Evolutionary conservation across 2,329 filamentous ascomycete genomes (phyloP).

Genomic region (Ophiosphaerella narmari): DNA sequence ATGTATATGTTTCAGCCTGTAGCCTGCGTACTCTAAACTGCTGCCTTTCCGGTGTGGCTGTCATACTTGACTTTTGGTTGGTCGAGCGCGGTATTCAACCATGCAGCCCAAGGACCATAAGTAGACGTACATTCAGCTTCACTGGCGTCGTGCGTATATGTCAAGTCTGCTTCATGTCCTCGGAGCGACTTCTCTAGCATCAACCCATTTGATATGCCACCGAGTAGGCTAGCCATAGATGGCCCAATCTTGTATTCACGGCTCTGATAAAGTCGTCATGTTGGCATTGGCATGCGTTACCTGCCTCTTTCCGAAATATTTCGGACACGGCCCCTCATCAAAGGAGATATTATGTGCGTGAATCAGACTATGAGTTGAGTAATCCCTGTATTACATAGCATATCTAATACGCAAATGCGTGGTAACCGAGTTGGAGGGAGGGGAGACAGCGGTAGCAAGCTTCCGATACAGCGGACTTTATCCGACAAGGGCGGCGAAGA

Average conservation of each 20-base stretch:
- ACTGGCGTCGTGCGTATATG: background rate
- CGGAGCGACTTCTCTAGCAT: background rate
- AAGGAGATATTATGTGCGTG: too few relatives aligned
- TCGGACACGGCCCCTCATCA: too few relatives aligned
- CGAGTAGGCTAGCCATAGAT: conserved; percentile 1
- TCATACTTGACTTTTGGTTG: background rate
- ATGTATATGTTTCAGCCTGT: too few relatives aligned
- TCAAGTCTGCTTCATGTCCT: background rate
- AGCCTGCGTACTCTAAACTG: background rate
- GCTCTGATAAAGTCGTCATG: background rate
- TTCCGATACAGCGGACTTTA: too few relatives aligned
- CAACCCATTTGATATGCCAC: background rate
- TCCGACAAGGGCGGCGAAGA: too few relatives aligned
- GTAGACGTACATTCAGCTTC: background rate
- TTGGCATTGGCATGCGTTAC: too few relatives aligned
- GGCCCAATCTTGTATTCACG: background rate
- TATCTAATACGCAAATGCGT: too few relatives aligned
- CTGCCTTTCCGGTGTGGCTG: background rate
- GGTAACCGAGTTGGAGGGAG: too few relatives aligned
- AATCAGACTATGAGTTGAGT: too few relatives aligned
- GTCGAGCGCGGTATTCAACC: background rate
- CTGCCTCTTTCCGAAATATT: too few relatives aligned
- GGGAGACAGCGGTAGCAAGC: too few relatives aligned
- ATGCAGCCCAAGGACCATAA: background rate
- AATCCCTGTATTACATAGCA: too few relatives aligned